Evolutionary conservation across 2,329 filamentous ascomycete species (phyloP).

Genomic region (Paecilomyces formosus): DNA sequence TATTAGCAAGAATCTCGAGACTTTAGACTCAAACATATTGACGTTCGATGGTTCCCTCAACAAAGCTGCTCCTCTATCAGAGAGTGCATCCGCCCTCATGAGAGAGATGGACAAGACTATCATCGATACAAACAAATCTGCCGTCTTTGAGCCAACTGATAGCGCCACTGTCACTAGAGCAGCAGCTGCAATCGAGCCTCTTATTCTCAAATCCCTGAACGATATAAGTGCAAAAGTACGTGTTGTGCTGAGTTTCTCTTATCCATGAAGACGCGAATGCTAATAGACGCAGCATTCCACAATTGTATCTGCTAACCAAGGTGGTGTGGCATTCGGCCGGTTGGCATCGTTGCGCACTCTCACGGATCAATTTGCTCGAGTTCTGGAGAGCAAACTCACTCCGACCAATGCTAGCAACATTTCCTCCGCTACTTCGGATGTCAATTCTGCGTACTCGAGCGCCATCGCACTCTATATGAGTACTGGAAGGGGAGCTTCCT

Average conservation of each 20-base stretch:
- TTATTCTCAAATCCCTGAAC: constrained; percentile 1
- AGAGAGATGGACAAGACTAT: constrained; percentile 3
- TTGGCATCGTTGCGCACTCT: constrained; percentile 2
- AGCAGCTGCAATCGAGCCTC: constrained; percentile 4
- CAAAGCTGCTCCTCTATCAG: constrained; percentile 1
- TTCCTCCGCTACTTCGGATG: background rate
- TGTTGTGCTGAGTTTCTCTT: background rate
- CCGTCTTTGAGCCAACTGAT: constrained; percentile 2
- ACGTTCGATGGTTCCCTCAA: constrained; percentile 3
- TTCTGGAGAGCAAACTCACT: constrained; percentile 3
- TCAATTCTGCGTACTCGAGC: constrained; percentile 6
- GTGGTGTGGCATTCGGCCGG: background rate
- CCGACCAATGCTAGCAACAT: constrained; percentile 3
- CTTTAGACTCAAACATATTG: constrained; percentile 2
- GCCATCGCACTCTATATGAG: constrained; percentile 3
- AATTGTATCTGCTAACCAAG: constrained; percentile 1
- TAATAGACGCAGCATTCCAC: constrained; percentile 2
- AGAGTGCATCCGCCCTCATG: constrained; percentile 2
- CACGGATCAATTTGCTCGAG: constrained; percentile 2
- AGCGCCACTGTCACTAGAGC: constrained; percentile 4
- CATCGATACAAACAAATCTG: constrained; percentile 1
- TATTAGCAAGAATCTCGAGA: constrained; percentile 1
- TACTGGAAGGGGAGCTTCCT: background rate
- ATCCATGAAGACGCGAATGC: background rate
- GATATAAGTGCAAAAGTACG: constrained; percentile 5